Evolutionary conservation across 768 basidiomycete species (phyloP).

Genomic region (Floccularia luteovirens): DNA sequence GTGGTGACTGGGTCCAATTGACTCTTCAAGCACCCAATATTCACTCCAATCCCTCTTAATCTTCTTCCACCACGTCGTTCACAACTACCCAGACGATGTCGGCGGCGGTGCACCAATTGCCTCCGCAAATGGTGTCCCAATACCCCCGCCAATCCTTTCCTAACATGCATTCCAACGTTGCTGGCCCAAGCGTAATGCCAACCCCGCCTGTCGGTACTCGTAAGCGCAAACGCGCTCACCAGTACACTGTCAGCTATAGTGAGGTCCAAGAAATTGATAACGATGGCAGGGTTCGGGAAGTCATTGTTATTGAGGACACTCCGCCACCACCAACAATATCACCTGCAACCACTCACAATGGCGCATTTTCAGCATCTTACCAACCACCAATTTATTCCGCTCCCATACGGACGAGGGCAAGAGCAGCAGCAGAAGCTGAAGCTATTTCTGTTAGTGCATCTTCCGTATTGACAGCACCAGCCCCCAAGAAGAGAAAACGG

Average conservation of each 20-base stretch:
- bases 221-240: conserved; percentile 79
- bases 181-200: conserved; percentile 57
- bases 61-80: conserved; percentile 44
- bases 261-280: conserved; percentile 84
- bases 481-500: conserved; percentile 79
- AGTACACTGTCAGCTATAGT: conserved; percentile 79
- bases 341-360: conserved; percentile 63
- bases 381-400: conserved; percentile 71
- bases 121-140: conserved; percentile 52
- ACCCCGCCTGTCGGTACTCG: conserved; percentile 68
- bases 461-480: conserved; percentile 57
- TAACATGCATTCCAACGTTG: conserved; percentile 27
- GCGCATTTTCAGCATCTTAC: conserved; percentile 71
- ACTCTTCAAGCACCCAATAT: conserved; percentile 29
- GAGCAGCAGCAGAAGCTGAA: conserved; percentile 82
- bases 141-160: conserved; percentile 58
- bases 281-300: conserved; percentile 70
- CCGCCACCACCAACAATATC: conserved; percentile 79
- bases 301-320: conserved; percentile 91
- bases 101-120: conserved; percentile 63
- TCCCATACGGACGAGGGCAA: conserved; percentile 76
- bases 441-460: conserved; percentile 65
- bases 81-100: conserved; percentile 54
- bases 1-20: conserved; percentile 32
- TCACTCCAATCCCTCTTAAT: conserved; percentile 18